Base-by-base conservation (phyloP, 2,329 filamentous ascomycete genomes). In the Cladosporium colombiae region DNA sequence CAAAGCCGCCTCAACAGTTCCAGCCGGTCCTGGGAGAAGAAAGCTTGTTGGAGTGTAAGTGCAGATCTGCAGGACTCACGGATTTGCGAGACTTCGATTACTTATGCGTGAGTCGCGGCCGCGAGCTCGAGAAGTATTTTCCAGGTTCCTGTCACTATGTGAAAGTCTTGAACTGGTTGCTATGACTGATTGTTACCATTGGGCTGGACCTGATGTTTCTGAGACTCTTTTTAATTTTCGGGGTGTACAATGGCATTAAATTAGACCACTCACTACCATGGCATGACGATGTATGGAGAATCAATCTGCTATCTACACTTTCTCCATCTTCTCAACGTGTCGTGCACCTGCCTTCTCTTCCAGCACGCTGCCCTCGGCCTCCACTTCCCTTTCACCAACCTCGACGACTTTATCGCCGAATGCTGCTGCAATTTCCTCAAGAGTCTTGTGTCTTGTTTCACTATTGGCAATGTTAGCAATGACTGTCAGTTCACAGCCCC, bases 351-450 rank as follows among this genome's bases (percentile, higher is more conserved):
- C 67, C 61, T 72, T 72, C 50, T 70, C 67, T 6, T 74, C 70
- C 27, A 71, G 69, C 2, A 68, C 66, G 16, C 46, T 65, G 27
- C 68, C 64, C 33, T 74, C 73, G 5, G 57, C 64, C 5, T 62
- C 69, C 25, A 72, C 21, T n/a, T 74, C 70, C 13, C 61, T 66
- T 3, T 75, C 73, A 6, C 68, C 71, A 46, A 75, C 64, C 5
- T 70, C 70, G 5, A 75, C 72, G 7, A 75, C 70, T n/a, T 70
- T 72, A 62, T 76, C 74, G 2, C 74, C 74, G 57, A 76, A 76
- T 0, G 73, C 72, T 2, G 74, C 72, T 2, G 73, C 74, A 37
- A 76, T 72, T 53, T 75, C 73, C 40, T 76, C 73, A 1, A 75
- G 61, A 0, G 73, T 74, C 67, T 76, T 76, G 50, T 72, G 70